These are phyloP conservation scores for Penicillium decumbens DNA, from an alignment of 2,329 filamentous ascomycete species.

Conservation along the genomic window DNA sequence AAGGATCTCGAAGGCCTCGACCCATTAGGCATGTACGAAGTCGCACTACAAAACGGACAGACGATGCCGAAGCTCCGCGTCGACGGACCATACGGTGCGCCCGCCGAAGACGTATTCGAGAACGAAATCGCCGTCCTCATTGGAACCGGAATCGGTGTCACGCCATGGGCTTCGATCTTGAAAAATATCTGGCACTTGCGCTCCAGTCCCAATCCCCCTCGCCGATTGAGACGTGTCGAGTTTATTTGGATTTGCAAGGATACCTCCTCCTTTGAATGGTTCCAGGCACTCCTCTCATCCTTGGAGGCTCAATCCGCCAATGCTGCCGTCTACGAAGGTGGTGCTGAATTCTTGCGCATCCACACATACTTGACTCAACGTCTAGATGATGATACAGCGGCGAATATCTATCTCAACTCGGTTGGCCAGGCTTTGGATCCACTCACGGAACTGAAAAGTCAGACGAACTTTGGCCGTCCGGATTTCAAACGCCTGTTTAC, in stretches of 20 bases:
- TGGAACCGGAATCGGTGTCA: conserved; percentile 77
- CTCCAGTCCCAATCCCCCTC: conserved; percentile 80
- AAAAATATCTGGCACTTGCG: conserved; percentile 99
- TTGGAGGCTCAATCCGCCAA: conserved; percentile 81
- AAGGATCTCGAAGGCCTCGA: conserved; percentile 89
- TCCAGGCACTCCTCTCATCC: conserved; percentile 86
- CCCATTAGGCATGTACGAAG: conserved; percentile 95
- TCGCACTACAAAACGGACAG: conserved; percentile 87
- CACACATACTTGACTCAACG: conserved; percentile 96
- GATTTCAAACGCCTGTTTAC: conserved; percentile 78
- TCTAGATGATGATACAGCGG: conserved; percentile 83
- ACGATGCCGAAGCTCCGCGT: conserved; percentile 85
- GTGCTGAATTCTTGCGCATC: conserved; percentile 82
- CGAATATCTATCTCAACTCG: conserved; percentile 95
- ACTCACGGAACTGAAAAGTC: conserved; percentile 79
- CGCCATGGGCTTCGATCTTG: conserved; percentile 79
- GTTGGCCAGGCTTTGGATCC: conserved; percentile 86
- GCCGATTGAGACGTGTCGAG: conserved; percentile 85
- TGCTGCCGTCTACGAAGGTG: conserved; percentile 54
- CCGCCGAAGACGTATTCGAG: conserved; percentile 96
- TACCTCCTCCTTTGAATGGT: conserved; percentile 96
- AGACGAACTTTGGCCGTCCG: conserved; percentile 92
- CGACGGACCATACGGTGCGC: conserved; percentile 93
- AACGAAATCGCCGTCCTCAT: conserved; percentile 76
- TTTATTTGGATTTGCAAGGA: conserved; percentile 99